Evolutionary conservation across 345 rosid genomes (phyloP).

Genomic region (Brassica rapa): DNA sequence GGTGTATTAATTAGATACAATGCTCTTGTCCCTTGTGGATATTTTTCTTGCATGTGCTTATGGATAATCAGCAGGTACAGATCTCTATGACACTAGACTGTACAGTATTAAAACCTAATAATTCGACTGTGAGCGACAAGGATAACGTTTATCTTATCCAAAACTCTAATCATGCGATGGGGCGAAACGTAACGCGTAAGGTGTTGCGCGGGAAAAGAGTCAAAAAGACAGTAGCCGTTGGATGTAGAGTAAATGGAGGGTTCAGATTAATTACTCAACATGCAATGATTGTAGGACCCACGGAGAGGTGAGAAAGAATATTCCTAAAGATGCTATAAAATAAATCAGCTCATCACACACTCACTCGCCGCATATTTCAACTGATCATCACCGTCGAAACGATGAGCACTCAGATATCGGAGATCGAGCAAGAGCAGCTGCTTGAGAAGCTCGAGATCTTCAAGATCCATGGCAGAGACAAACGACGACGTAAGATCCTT

Average conservation of each 20-base stretch:
- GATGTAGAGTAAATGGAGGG: slow-evolving; percentile 28
- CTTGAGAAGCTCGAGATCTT: slow-evolving; percentile 58
- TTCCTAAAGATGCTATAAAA: slow-evolving; percentile 7
- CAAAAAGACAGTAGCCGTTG: slow-evolving; percentile 18
- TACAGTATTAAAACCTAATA: neutral
- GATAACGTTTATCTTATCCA: slow-evolving; percentile 23
- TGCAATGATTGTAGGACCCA: slow-evolving; percentile 30
- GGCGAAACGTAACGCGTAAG: slow-evolving; percentile 7
- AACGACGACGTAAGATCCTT: slow-evolving; percentile 67
- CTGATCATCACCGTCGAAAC: slow-evolving; percentile 5
- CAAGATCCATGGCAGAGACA: slow-evolving; percentile 75
- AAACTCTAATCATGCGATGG: slow-evolving; percentile 11
- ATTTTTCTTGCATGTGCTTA: neutral
- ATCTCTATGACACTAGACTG: neutral
- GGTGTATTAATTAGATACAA: neutral
- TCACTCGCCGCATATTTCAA: neutral
- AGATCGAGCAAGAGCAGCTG: slow-evolving; percentile 47
- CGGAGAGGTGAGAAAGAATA: slow-evolving; percentile 29
- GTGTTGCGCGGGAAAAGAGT: slow-evolving; percentile 35
- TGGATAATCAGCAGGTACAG: neutral
- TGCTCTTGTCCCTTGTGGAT: too few relatives aligned
- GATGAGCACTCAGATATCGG: slow-evolving; percentile 36
- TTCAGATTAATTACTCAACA: slow-evolving; percentile 2
- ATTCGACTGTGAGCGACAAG: neutral
- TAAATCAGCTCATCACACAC: slow-evolving; percentile 3